Evolutionary conservation across 208 protist species (phyloP).

Genomic region (Trypanosomatidae sp.): DNA sequence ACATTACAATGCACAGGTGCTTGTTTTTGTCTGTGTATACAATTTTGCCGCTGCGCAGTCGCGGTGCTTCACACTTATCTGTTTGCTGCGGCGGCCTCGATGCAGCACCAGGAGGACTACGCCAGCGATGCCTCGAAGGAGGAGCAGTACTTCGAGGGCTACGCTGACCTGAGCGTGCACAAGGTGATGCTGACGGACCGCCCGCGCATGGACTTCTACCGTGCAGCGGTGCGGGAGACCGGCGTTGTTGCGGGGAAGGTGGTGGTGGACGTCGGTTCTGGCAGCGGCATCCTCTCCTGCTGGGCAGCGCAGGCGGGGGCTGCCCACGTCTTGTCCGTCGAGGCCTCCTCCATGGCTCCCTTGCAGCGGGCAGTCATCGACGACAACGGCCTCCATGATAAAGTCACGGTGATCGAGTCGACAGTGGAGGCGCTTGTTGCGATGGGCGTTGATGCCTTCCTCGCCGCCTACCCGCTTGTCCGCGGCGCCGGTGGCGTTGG

Average conservation of each 20-base stretch:
- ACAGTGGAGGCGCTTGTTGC: constrained; percentile 93
- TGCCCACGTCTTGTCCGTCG: constrained; percentile 94
- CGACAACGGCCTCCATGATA: constrained; percentile 90
- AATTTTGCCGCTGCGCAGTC: no score
- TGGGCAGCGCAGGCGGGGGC: constrained; percentile 95
- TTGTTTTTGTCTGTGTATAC: no score
- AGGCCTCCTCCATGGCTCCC: constrained; percentile 85
- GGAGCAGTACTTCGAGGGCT: constrained; percentile 81
- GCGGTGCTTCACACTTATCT: not conserved
- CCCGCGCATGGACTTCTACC: constrained; percentile 96
- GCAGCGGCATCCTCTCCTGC: constrained; percentile 97
- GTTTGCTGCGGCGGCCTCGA: not conserved
- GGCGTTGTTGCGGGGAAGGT: constrained; percentile 73
- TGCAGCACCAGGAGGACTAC: constrained; percentile 63
- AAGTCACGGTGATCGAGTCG: constrained; percentile 77
- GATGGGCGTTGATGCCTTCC: constrained; percentile 60
- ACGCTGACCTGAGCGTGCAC: constrained; percentile 76
- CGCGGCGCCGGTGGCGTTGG: constrained; percentile 41
- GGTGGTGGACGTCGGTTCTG: constrained; percentile 98
- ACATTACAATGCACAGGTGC: no score
- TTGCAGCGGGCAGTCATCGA: constrained; percentile 35
- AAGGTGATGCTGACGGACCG: constrained; percentile 97
- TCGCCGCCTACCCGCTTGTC: constrained; percentile 29
- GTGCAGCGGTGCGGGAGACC: constrained; percentile 63
- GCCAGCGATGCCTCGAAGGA: constrained; percentile 45